These are phyloP conservation scores for Paramecium sexaurelia DNA, from an alignment of 73 alveolate genomes.

Conservation along the genomic window DNA sequence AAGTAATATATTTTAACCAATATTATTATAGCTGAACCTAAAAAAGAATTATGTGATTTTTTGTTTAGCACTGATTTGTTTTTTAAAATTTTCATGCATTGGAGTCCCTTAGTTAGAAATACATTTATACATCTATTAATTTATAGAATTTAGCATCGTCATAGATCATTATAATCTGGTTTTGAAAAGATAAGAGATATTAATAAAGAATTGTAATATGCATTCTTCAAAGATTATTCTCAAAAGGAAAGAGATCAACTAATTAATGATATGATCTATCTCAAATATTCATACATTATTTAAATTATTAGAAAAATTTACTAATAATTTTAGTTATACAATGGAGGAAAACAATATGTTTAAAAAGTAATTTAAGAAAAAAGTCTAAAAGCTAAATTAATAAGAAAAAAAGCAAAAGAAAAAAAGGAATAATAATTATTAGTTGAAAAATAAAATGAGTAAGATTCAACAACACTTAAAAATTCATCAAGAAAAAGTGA, in stretches of 20 bases:
- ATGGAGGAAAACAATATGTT: background rate
- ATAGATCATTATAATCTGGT: constrained; percentile 53
- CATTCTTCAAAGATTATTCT: background rate
- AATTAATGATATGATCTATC: constrained; percentile 31
- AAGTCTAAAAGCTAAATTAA: background rate
- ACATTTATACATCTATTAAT: constrained; percentile 36
- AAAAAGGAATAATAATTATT: background rate
- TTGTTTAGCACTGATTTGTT: constrained; percentile 48
- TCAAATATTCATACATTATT: constrained; percentile 16
- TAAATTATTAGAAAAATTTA: background rate
- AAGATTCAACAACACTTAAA: background rate
- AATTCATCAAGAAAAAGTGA: constrained; percentile 20
- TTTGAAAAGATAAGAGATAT: constrained; percentile 36
- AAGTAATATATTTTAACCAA: background rate
- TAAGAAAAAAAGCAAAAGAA: constrained; percentile 11
- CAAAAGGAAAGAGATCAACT: background rate
- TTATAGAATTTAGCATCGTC: constrained; percentile 51
- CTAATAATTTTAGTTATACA: background rate
- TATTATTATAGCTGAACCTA: constrained; percentile 44
- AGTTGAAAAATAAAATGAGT: background rate
- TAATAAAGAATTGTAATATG: constrained; percentile 20
- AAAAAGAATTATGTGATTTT: constrained; percentile 50
- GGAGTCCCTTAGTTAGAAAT: constrained; percentile 60
- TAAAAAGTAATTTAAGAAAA: background rate
- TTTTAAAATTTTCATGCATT: constrained; percentile 55